Conservation (phyloP, 83 land plant genomes). For the Picea abies region DNA sequence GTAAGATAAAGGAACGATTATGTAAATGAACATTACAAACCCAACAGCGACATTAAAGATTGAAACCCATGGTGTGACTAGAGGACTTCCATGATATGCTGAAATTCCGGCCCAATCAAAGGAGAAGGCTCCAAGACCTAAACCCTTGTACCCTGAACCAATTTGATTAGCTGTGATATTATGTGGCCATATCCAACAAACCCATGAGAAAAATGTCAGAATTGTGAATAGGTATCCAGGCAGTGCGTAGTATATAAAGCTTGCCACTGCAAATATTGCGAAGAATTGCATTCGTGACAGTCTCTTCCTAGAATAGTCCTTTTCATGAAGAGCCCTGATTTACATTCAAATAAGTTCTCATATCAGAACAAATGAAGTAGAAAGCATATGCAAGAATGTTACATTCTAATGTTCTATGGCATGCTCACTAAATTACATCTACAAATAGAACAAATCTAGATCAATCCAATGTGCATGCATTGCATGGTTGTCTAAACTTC, state of each 20-base stretch:
- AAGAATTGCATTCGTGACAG: constrained; percentile 76
- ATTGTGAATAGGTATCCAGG: constrained; percentile 83
- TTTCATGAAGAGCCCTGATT: constrained; percentile 83
- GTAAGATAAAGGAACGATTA: constrained; percentile 64
- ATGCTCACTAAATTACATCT: no score
- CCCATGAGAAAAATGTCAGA: constrained; percentile 76
- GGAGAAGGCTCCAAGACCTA: constrained; percentile 73
- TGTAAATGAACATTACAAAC: constrained; percentile 54
- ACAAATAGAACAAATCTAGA: no score
- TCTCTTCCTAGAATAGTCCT: constrained; percentile 63
- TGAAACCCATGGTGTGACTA: constrained; percentile 91
- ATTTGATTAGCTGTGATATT: constrained; percentile 78
- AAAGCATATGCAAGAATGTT: no score
- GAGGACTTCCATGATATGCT: constrained; percentile 82
- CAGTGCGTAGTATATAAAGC: constrained; percentile 76
- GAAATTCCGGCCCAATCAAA: constrained; percentile 85
- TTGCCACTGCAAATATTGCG: constrained; percentile 50
- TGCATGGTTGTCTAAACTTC: no score
- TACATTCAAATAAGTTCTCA: no score
- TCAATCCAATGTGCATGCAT: no score
- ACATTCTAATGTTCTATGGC: no score
- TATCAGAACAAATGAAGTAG: no score
- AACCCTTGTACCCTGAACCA: constrained; percentile 81
- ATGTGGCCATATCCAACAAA: constrained; percentile 77
- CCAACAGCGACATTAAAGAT: constrained; percentile 75